Evolutionary conservation across 441 rosid genomes (phyloP).

Genomic region (Bocquillonia castaneifolia): DNA sequence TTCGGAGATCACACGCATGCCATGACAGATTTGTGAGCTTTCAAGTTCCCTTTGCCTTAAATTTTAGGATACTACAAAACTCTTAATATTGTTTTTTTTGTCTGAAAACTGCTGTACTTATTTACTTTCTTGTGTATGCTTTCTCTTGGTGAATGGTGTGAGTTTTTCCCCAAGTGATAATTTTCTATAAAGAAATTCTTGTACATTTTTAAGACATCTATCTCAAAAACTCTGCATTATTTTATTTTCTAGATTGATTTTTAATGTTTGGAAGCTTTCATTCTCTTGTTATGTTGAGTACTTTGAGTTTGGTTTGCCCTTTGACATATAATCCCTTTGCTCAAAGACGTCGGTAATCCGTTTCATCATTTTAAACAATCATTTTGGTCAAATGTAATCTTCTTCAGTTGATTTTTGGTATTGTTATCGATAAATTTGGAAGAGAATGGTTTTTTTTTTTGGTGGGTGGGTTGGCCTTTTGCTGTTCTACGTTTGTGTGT

Average conservation of each 20-base stretch:
- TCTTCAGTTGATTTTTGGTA: neutral
- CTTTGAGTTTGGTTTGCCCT: neutral
- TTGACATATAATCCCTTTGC: neutral
- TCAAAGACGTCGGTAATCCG: neutral
- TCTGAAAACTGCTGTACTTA: neutral
- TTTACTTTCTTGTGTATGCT: neutral
- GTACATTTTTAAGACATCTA: neutral
- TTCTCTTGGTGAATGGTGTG: neutral
- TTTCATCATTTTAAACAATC: neutral
- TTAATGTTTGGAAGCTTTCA: neutral
- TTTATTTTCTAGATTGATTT: neutral
- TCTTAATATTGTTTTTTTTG: neutral
- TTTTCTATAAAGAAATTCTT: neutral
- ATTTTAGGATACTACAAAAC: slow-evolving; percentile 1
- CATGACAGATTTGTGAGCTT: slow-evolving; percentile 75
- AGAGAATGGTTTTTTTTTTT: neutral
- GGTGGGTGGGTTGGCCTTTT: neutral
- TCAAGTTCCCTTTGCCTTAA: slow-evolving; percentile 3
- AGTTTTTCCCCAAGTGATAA: neutral
- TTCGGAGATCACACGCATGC: slow-evolving; percentile 76
- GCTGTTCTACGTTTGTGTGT: neutral
- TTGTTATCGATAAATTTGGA: neutral
- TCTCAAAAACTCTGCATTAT: neutral
- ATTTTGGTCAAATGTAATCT: neutral
- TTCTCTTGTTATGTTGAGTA: neutral